phyloP scores from a whole-genome alignment of 2,329 filamentous ascomycete genomes.

The Alternaria tenuissima region DNA sequence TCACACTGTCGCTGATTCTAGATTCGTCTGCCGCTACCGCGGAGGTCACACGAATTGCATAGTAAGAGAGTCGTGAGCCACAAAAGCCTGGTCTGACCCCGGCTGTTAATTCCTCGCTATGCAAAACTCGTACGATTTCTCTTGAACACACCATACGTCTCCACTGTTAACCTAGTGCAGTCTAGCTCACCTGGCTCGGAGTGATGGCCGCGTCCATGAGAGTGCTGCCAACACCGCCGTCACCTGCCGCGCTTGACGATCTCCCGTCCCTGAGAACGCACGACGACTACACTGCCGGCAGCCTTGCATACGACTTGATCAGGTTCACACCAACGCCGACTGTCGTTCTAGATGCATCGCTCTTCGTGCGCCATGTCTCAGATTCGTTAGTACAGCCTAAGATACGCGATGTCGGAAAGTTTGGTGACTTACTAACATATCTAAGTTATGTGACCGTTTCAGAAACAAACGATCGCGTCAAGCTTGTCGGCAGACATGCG shows the following conservation, averaged over 20 bases:
- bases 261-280: constrained; percentile 21
- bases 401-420: background rate
- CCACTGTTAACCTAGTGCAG: constrained; percentile 15
- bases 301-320: constrained; percentile 32
- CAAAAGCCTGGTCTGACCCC: constrained; percentile 25
- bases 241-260: constrained; percentile 20
- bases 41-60: background rate
- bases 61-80: constrained; percentile 2
- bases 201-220: constrained; percentile 24
- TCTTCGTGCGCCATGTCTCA: constrained; percentile 63
- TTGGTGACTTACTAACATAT: background rate
- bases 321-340: constrained; percentile 54
- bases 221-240: constrained; percentile 13
- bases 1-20: background rate
- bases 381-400: constrained; percentile 38
- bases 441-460: constrained; percentile 47
- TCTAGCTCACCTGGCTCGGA: constrained; percentile 17
- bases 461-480: constrained; percentile 40
- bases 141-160: constrained; percentile 9
- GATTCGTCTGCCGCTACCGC: constrained; percentile 1
- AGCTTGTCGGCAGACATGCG: constrained; percentile 50
- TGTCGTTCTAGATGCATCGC: constrained; percentile 50
- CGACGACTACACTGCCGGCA: constrained; percentile 16
- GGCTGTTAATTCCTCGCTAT: constrained; percentile 12
- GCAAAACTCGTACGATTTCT: constrained; percentile 36